These are phyloP conservation scores for Hyaloscypha variabilis DNA, from an alignment of 495 filamentous ascomycete species.

Conservation along the genomic window DNA sequence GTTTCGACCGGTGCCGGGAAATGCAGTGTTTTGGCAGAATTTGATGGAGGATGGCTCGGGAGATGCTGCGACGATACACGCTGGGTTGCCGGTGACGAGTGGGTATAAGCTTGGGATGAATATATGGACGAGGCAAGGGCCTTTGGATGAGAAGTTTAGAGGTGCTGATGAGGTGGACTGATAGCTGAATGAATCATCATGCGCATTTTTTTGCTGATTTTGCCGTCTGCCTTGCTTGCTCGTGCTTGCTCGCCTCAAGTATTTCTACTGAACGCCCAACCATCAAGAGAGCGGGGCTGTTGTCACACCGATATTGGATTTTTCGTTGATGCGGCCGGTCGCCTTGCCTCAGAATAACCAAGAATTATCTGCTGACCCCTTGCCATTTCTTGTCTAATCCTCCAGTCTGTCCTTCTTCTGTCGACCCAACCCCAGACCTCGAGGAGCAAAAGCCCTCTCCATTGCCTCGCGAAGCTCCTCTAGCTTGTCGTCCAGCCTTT, in stretches of 20 bases:
- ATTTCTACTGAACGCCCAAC: too few species aligned
- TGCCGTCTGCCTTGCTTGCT: too few species aligned
- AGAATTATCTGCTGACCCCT: background rate
- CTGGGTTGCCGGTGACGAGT: slow-evolving; percentile 65
- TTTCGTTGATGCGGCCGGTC: too few species aligned
- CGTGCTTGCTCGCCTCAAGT: too few species aligned
- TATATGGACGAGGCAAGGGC: slow-evolving; percentile 60
- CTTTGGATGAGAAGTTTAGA: slow-evolving; percentile 19
- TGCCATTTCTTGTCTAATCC: background rate
- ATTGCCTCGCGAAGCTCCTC: background rate
- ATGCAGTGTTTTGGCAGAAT: slow-evolving; percentile 80
- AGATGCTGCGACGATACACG: slow-evolving; percentile 69
- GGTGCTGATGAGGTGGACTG: slow-evolving; percentile 12
- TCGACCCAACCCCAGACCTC: too few species aligned
- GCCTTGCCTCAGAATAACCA: background rate
- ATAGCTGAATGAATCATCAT: background rate
- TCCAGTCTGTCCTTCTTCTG: too few species aligned
- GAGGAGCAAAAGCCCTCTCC: background rate
- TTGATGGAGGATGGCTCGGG: slow-evolving; percentile 61
- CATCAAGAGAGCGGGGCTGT: too few species aligned
- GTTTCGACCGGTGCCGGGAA: slow-evolving; percentile 67
- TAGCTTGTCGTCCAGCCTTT: background rate
- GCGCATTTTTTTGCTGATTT: background rate
- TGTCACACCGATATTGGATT: too few species aligned
- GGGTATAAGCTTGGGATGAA: slow-evolving; percentile 82